These are phyloP conservation scores for Strigomonas culicis DNA, from an alignment of 208 protist species.

Conservation along the genomic window DNA sequence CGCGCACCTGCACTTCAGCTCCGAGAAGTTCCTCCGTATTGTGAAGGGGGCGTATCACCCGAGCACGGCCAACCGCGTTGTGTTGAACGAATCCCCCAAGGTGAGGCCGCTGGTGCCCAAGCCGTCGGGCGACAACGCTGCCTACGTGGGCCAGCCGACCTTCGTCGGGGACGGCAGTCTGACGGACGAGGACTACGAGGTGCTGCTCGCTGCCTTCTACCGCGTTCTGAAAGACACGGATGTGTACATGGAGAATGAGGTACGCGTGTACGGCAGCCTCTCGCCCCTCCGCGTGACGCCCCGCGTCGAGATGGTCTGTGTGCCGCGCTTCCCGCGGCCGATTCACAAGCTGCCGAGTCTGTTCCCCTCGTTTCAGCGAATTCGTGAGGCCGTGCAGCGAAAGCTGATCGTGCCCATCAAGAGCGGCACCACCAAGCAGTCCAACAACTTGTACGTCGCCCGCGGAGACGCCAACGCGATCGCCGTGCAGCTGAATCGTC, in stretches of 20 bases:
- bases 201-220: conserved; percentile 39
- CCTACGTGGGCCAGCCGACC: conserved; percentile 47
- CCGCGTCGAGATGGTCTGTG: not conserved
- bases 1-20: conserved; percentile 60
- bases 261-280: conserved; percentile 15
- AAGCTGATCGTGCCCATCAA: conserved; percentile 13
- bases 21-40: conserved; percentile 27
- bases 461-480: not conserved
- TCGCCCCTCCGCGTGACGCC: not conserved
- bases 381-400: conserved; percentile 33
- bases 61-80: not conserved
- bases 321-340: not conserved
- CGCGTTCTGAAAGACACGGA: conserved; percentile 36
- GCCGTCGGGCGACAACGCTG: conserved; percentile 4
- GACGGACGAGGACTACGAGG: conserved; percentile 71
- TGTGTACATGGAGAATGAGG: conserved; percentile 35
- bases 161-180: conserved; percentile 54
- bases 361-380: conserved; percentile 36
- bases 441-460: conserved; percentile 4
- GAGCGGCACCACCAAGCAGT: conserved; percentile 1
- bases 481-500: not conserved
- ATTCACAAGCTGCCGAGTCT: too few relatives aligned
- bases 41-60: conserved; percentile 8
- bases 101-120: conserved; percentile 6
- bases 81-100: too few relatives aligned